Evolutionary conservation across 1,284 basidiomycete genomes (phyloP), one percentile per base, ranked within the genome.

Genomic region (Anthracocystis walkeri): DNA sequence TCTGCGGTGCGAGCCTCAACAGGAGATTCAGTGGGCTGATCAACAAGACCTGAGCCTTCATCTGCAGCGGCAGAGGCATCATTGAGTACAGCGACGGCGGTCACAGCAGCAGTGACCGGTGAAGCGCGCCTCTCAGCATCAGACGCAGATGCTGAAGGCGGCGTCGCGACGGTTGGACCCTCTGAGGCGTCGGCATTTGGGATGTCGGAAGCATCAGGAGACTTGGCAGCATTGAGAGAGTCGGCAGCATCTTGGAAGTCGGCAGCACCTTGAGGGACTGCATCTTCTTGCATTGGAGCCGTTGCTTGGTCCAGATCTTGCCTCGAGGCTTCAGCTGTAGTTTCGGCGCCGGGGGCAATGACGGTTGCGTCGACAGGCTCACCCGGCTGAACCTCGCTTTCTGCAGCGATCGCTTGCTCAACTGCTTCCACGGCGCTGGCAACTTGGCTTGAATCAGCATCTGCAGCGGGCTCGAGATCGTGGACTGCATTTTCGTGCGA

Each of bases 381-480:
- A 8, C 7, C 18, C 11, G 35, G 25, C 3, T 31, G 25, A 11
- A 11, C 11, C 4, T 58, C 50, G 27, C 55, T 23, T 3, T 35
- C 45, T 14, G 5, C 44, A 8, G 56, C 35, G 20, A 53, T 56
- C 25, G 50, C 50, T 48, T 54, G 49, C 16, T 65, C 56, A 7
- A 52, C 50, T 7, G 44, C 50, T 20, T 53, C 42, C 18, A 58
- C 44, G 3, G 50, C 50, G 23, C 35, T 48, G 16, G 56, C 62
- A 4, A 53, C 50, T 33, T 25, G 44, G 14, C 41, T 42, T 16
- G 55, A 35, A 8, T 1, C 27, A 1, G 29, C 31, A 60, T 38
- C 21, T 1, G 29, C 21, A n/a, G 50, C 29, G 20, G 31, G 4
- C 10, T 51, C 41, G 3, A 46, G 8, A 7, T 31, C 50, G 8